Base-by-base conservation (phyloP, 306 rosid genomes). In the Cucurbita moschata region DNA sequence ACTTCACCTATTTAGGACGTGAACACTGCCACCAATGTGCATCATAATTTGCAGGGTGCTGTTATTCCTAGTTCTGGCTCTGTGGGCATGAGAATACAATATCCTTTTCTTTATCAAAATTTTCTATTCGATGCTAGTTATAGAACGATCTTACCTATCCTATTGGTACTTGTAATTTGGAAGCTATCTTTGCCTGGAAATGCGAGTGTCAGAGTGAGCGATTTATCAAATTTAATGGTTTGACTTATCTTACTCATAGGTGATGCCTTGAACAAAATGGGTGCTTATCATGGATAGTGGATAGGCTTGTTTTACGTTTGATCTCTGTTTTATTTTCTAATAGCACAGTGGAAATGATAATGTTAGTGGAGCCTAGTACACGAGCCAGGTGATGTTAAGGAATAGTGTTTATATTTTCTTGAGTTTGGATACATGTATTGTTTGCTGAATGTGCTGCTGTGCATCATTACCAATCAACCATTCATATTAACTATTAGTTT, bases 31-130 rank as follows among this genome's bases (percentile, higher is more conserved):
- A 83, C 85, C 77, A 87, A 86, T 75, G 97, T 95, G 38, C 99
- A 95, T 85, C 97, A 84, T 64, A 88, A 54, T 85, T 82, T 95
- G 83, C 99, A 95, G 87, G 99, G 99, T 76, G 99, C 96, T 49
- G 97, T 95, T 82, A 91, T 91, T 71, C 97, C 96, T 56, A 95
- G 99, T 84, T 95, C 99, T 59, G 99, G 99, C 61, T 89, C 97
- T 16, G 88, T 95, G 72, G 99, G 99, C 87, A 95, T 95, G 99
- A 88, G 99, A 76, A 95, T 95, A 88, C 99, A 95, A 86, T 95
- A 95, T 95, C 99, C 97, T 91, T 88, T 81, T 75, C 39, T 8
- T 52, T 71, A 57, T 21, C 15, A 65, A 82, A 19, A 76, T 74
- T 43, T 58, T 57, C 16, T 74, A 37, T 74, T 56, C 46, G 13